These are phyloP conservation scores for Carpinus viminea DNA, from an alignment of 306 rosid genomes.

Conservation along the genomic window DNA sequence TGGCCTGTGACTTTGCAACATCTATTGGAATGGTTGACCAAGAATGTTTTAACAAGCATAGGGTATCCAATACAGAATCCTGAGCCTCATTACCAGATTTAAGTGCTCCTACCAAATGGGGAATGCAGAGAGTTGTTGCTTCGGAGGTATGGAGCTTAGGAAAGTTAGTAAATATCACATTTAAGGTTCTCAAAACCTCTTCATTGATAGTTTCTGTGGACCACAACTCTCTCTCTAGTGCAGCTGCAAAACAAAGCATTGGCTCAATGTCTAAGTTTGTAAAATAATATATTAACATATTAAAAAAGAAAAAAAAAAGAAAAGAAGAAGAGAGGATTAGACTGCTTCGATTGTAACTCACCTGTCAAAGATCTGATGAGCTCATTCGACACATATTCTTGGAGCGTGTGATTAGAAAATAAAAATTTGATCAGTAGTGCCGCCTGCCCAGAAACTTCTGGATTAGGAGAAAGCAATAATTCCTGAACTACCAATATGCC, in stretches of 20 bases:
- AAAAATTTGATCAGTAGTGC: conserved; percentile 81
- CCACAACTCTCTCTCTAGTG: conserved; percentile 94
- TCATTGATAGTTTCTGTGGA: conserved; percentile 87
- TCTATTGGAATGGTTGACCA: conserved; percentile 97
- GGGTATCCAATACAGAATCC: conserved; percentile 79
- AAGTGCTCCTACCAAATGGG: conserved; percentile 90
- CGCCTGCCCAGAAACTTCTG: conserved; percentile 83
- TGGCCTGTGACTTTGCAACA: conserved; percentile 77
- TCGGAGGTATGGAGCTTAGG: conserved; percentile 93
- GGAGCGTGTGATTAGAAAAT: conserved; percentile 95
- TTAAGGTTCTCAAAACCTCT: conserved; percentile 85
- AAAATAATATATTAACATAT: neutral
- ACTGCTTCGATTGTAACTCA: conserved; percentile 21
- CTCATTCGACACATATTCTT: conserved; percentile 94
- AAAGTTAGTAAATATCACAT: conserved; percentile 86
- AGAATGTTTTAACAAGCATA: conserved; percentile 82
- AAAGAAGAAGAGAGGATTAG: neutral
- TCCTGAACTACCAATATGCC: conserved; percentile 97
- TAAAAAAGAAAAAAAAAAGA: neutral
- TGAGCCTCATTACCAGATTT: conserved; percentile 92
- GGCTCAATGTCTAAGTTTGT: neutral
- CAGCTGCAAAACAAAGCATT: conserved; percentile 58
- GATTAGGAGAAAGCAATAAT: conserved; percentile 70
- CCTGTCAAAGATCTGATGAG: conserved; percentile 95
- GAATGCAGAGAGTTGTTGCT: conserved; percentile 94